Evolutionary conservation across 2,329 filamentous ascomycete species (phyloP).

Genomic region (Pyrenophora seminiperda): DNA sequence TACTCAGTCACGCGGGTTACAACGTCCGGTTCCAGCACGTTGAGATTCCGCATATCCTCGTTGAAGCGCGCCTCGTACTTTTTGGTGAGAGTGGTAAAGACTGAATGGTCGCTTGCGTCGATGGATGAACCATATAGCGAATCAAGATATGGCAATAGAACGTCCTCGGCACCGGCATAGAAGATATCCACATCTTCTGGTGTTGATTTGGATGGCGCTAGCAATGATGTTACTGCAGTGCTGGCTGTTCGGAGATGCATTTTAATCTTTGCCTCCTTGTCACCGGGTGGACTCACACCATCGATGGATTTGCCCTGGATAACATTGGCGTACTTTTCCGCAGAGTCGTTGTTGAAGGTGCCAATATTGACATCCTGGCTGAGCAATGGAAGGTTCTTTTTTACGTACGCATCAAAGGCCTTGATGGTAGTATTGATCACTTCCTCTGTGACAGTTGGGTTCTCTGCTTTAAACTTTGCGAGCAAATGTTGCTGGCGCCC

Average conservation of each 20-base stretch:
- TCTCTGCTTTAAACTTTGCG: slow-evolving; percentile 64
- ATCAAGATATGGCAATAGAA: slow-evolving; percentile 84
- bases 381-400: slow-evolving; percentile 69
- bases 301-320: slow-evolving; percentile 61
- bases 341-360: slow-evolving; percentile 54
- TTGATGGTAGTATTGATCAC: slow-evolving; percentile 56
- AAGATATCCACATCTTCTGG: slow-evolving; percentile 54
- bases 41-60: slow-evolving; percentile 83
- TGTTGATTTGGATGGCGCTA: slow-evolving; percentile 35
- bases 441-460: slow-evolving; percentile 52
- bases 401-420: slow-evolving; percentile 63
- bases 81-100: slow-evolving; percentile 85
- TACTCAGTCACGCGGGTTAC: slow-evolving; percentile 93
- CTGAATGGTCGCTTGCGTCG: slow-evolving; percentile 66
- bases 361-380: slow-evolving; percentile 52
- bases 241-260: slow-evolving; percentile 77
- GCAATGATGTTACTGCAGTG: slow-evolving; percentile 59
- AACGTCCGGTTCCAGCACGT: slow-evolving; percentile 80
- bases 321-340: slow-evolving; percentile 60
- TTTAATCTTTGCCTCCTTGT: slow-evolving; percentile 84
- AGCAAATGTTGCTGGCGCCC: slow-evolving; percentile 81
- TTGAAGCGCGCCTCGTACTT: slow-evolving; percentile 88
- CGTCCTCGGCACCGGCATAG: slow-evolving; percentile 65
- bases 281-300: slow-evolving; percentile 63
- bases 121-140: slow-evolving; percentile 61